A percentile compares a stretch with the other conserved stretches of the same genome.
phyloP scores from a whole-genome alignment of 495 filamentous ascomycete genomes.

The Neurospora sp. region DNA sequence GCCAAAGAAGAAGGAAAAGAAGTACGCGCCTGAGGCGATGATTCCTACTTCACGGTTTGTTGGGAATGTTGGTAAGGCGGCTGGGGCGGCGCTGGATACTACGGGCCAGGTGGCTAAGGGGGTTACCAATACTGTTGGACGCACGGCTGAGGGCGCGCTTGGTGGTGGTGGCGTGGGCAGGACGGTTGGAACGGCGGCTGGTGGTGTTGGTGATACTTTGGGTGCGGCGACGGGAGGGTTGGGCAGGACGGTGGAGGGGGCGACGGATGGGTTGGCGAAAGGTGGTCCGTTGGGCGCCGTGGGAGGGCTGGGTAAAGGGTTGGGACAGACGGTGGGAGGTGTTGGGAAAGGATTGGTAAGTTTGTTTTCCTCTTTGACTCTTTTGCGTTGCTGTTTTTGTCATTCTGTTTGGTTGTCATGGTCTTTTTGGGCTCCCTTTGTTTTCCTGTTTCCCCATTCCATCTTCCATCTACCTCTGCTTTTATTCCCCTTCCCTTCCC shows the following conservation, averaged over 20 bases:
- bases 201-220: constrained; percentile 8
- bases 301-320: constrained; percentile 13
- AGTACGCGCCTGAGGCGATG: constrained; percentile 14
- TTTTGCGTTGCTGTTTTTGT: background rate
- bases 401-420: background rate
- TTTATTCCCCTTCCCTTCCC: background rate
- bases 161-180: constrained; percentile 3
- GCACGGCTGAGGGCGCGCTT: background rate
- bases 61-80: background rate
- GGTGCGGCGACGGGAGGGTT: constrained; percentile 1
- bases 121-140: constrained; percentile 8
- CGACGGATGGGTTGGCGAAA: constrained; percentile 14
- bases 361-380: background rate
- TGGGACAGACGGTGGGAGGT: constrained; percentile 16
- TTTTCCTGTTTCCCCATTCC: background rate
- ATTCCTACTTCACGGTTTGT: constrained; percentile 11
- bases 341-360: constrained; percentile 13
- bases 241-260: constrained; percentile 12
- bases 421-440: background rate
- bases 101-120: background rate
- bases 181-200: constrained; percentile 1
- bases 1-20: constrained; percentile 12
- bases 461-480: background rate
- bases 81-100: background rate
- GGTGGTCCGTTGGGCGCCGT: constrained; percentile 16